Evolutionary conservation across 2,329 filamentous ascomycete species (phyloP), one percentile per base, ranked within the genome.

Genomic region (Fusarium hainanense): DNA sequence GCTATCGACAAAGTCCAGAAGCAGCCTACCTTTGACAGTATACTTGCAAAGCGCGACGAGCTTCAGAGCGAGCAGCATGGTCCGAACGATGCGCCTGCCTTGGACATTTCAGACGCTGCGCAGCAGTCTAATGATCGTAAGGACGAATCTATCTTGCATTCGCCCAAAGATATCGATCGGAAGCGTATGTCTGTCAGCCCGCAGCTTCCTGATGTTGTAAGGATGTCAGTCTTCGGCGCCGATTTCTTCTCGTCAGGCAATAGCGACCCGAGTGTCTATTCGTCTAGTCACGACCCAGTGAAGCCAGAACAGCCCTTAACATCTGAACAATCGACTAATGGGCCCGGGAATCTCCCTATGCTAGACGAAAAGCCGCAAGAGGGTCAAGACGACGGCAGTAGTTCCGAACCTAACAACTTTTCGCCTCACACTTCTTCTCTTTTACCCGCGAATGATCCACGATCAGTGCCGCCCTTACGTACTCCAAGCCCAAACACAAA

Each of bases 211-310:
- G 82, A 87, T 64, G 72, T 91, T 6, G 81, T 83, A 14, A 86
- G 88, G 27, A 81, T 90, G 80, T 90, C 89, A 43, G 82, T 82
- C 2, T 90, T 90, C 74, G 87, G 87, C 2, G 80, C 85, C 43
- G 87, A 89, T 61, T 81, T 90, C 44, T 89, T 90, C 65, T 82
- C 83, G 7, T 68, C 80, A 46, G 68, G 78, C 27, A 72, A 57
- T n/a, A 34, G 63, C 14, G 62, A 65, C 14, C 47, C 62, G 13
- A 27, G 42, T 30, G 49, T 58, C 21, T 47, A 58, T 63, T 25
- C 61, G 10, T 44, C 47, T 28, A 41, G 54, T 20, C 57, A 59
- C 27, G 65, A 68, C 20, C 58, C 58, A 25, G 28, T 44, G 32
- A 73, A 73, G 50, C 62, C 67, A 42, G 70, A 54, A 40, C 66